A percentile compares a stretch with the other conserved stretches of the same genome.
Conservation (phyloP, 805 yeast species). For the Cyberlindnera suaveolens region DNA sequence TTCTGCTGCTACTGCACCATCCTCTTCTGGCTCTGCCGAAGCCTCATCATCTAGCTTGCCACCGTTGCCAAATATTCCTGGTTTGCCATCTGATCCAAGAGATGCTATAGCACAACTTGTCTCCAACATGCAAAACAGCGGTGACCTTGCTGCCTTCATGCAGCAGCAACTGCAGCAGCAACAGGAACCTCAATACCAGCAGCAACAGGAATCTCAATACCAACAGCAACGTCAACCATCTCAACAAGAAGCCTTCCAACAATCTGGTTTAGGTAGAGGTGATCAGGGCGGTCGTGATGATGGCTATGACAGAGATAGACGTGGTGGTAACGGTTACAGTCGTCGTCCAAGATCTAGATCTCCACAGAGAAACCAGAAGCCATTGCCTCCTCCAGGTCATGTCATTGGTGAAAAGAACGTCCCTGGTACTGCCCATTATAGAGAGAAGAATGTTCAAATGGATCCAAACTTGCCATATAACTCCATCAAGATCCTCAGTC, state of each 20-base stretch:
- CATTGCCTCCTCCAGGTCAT: slow-evolving; percentile 24
- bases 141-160: slow-evolving; percentile 22
- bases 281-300: slow-evolving; percentile 16
- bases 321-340: slow-evolving; percentile 14
- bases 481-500: slow-evolving; percentile 72
- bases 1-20: slow-evolving; percentile 6
- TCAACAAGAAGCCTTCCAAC: not conserved
- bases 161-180: slow-evolving; percentile 12
- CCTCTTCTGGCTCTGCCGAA: slow-evolving; percentile 4
- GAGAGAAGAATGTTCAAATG: slow-evolving; percentile 65
- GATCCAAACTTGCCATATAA: slow-evolving; percentile 75
- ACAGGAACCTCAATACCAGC: not conserved
- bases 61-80: slow-evolving; percentile 9
- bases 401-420: slow-evolving; percentile 55
- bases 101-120: slow-evolving; percentile 34
- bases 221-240: not conserved
- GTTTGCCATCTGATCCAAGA: slow-evolving; percentile 29
- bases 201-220: not conserved
- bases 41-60: slow-evolving; percentile 19
- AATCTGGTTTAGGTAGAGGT: slow-evolving; percentile 17
- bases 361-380: slow-evolving; percentile 17
- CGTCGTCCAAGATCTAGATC: slow-evolving; percentile 25
- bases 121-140: slow-evolving; percentile 12
- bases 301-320: slow-evolving; percentile 8
- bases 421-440: slow-evolving; percentile 68